Conservation (phyloP, 2,329 filamentous ascomycete genomes). For the Thielaviopsis musarum region DNA sequence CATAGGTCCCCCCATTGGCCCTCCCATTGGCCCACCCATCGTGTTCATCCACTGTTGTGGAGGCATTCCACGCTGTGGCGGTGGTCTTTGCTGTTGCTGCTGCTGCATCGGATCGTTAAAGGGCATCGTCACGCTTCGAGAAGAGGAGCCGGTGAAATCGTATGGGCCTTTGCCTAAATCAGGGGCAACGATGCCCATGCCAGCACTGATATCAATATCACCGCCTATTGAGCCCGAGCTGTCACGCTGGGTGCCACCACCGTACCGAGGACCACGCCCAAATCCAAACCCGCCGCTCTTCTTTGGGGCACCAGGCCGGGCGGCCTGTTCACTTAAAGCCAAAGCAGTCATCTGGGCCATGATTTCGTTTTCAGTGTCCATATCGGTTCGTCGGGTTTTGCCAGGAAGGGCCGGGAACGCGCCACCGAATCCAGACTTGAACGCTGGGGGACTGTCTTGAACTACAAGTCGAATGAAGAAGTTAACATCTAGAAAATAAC, state of each 20-base stretch:
- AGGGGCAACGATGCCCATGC: conserved; percentile 17
- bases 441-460: conserved; percentile 2
- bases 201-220: conserved; percentile 21
- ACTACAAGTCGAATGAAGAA: not conserved
- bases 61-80: conserved; percentile 16
- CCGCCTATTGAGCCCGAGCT: conserved; percentile 17
- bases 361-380: conserved; percentile 10
- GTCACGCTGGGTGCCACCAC: conserved; percentile 3
- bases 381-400: conserved; percentile 6
- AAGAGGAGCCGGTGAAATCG: conserved; percentile 32
- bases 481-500: not conserved
- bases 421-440: conserved; percentile 8
- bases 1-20: conserved; percentile 24
- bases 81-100: conserved; percentile 19
- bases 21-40: conserved; percentile 18
- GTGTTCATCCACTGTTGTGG: conserved; percentile 23
- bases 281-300: conserved; percentile 10
- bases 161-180: conserved; percentile 15
- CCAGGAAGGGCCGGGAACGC: conserved; percentile 9
- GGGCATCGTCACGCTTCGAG: conserved; percentile 47
- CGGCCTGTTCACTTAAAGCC: conserved; percentile 1
- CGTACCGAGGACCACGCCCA: not conserved
- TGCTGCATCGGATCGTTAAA: conserved; percentile 27
- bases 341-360: conserved; percentile 9
- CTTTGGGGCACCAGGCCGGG: not conserved